phyloP scores from a whole-genome alignment of 2,329 filamentous ascomycete genomes.

The Sporothrix brasiliensis region DNA sequence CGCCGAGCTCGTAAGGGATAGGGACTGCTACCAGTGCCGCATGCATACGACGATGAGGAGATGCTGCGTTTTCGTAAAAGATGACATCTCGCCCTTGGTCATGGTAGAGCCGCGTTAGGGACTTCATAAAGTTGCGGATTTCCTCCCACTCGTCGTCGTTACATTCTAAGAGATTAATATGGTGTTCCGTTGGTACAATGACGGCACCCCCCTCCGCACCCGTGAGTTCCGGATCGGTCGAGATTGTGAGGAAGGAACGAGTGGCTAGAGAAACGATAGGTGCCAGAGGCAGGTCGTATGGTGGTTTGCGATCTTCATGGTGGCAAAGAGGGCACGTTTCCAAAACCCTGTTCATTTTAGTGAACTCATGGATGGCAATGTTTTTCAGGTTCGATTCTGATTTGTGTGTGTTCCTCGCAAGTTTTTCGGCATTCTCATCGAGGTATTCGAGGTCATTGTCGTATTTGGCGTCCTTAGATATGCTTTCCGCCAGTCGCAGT shows the following conservation, averaged over 20 bases:
- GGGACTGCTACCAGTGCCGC: slow-evolving; percentile 85
- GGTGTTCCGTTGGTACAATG: slow-evolving; percentile 86
- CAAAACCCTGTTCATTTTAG: slow-evolving; percentile 83
- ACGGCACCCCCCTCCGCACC: slow-evolving; percentile 73
- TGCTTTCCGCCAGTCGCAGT: slow-evolving; percentile 81
- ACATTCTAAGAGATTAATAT: slow-evolving; percentile 89
- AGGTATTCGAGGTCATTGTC: slow-evolving; percentile 93
- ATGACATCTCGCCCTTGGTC: slow-evolving; percentile 88
- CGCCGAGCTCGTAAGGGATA: slow-evolving; percentile 86
- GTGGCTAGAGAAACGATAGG: slow-evolving; percentile 86
- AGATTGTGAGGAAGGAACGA: slow-evolving; percentile 81
- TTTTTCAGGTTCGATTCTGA: slow-evolving; percentile 87
- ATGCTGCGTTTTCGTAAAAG: slow-evolving; percentile 96
- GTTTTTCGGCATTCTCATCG: slow-evolving; percentile 91
- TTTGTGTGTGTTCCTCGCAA: slow-evolving; percentile 84
- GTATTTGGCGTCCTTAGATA: slow-evolving; percentile 90
- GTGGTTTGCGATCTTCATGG: slow-evolving; percentile 75
- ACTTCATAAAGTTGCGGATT: slow-evolving; percentile 98
- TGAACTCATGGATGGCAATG: slow-evolving; percentile 82
- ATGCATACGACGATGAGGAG: slow-evolving; percentile 75
- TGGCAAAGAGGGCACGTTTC: slow-evolving; percentile 89
- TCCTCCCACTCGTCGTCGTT: slow-evolving; percentile 99
- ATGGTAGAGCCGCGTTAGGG: slow-evolving; percentile 89
- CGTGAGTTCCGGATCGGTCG: slow-evolving; percentile 84
- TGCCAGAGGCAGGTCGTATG: slow-evolving; percentile 70